Conservation (phyloP, 225 moss, liverwort and hornwort species). For the Thuidium tamariscinum region DNA sequence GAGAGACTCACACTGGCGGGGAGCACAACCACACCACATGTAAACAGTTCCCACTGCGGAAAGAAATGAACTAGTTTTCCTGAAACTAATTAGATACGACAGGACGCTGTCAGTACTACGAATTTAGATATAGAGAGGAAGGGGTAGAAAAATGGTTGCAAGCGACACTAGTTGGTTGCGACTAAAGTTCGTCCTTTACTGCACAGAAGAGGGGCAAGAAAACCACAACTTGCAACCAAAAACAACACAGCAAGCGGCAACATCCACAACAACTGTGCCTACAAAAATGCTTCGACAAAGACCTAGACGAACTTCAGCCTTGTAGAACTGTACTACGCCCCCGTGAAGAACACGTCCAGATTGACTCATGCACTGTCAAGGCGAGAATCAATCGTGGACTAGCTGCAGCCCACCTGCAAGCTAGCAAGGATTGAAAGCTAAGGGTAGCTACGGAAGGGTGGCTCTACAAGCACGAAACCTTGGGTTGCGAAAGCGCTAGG, state of each 20-base stretch:
- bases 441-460: background rate
- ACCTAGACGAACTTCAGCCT: conserved; percentile 15
- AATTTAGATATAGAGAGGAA: background rate
- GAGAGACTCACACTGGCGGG: background rate
- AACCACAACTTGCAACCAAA: background rate
- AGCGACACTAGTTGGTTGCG: conserved; percentile 1
- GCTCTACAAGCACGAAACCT: background rate
- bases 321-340: background rate
- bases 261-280: conserved; percentile 21
- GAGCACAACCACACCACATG: background rate
- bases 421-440: background rate
- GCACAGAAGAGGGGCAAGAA: conserved; percentile 12
- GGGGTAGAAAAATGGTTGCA: conserved; percentile 5
- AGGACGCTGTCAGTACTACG: background rate
- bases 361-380: background rate
- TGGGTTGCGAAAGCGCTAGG: background rate
- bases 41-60: background rate
- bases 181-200: conserved; percentile 27
- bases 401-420: background rate
- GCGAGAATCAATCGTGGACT: background rate
- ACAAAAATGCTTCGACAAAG: conserved; percentile 32
- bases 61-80: conserved; percentile 6
- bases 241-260: background rate
- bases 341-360: background rate
- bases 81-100: background rate